A percentile compares a stretch with the other conserved stretches of the same genome.
Conservation (phyloP, 2,329 filamentous ascomycete genomes). For the Colletotrichum musae region DNA sequence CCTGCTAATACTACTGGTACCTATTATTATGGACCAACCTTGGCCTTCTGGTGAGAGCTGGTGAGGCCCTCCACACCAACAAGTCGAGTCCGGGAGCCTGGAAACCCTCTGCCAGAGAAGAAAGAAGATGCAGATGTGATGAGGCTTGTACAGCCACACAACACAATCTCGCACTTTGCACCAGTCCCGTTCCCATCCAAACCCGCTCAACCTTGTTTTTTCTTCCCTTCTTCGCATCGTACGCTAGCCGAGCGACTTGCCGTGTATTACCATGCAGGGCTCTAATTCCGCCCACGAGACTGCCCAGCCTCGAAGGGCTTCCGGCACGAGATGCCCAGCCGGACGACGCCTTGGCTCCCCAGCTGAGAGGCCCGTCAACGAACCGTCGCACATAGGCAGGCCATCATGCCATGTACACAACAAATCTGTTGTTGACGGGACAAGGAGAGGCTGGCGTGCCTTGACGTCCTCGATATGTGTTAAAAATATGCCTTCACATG, state of each 20-base stretch:
- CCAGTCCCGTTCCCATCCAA: background rate
- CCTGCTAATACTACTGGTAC: background rate
- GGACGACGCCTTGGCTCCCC: constrained; percentile 29
- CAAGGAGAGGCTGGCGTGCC: constrained; percentile 19
- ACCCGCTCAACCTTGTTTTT: background rate
- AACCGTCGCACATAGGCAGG: constrained; percentile 12
- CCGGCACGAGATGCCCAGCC: constrained; percentile 23
- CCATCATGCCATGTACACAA: background rate
- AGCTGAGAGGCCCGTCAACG: constrained; percentile 34
- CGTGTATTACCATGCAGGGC: constrained; percentile 1
- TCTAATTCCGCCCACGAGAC: constrained; percentile 20
- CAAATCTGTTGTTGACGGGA: constrained; percentile 5
- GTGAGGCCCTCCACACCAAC: no score
- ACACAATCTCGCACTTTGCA: background rate
- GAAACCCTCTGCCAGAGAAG: no score
- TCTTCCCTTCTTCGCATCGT: constrained; percentile 1
- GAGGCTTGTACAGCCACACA: constrained; percentile 24
- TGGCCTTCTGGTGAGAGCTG: no score
- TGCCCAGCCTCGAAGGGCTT: constrained; percentile 11
- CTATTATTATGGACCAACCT: no score
- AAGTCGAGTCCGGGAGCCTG: no score
- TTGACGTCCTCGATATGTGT: background rate
- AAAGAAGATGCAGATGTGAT: constrained; percentile 4
- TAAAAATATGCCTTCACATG: constrained; percentile 17
- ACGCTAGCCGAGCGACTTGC: background rate